Evolutionary conservation across 2,329 filamentous ascomycete genomes (phyloP).

Genomic region (Aspergillus pseudoterreus): DNA sequence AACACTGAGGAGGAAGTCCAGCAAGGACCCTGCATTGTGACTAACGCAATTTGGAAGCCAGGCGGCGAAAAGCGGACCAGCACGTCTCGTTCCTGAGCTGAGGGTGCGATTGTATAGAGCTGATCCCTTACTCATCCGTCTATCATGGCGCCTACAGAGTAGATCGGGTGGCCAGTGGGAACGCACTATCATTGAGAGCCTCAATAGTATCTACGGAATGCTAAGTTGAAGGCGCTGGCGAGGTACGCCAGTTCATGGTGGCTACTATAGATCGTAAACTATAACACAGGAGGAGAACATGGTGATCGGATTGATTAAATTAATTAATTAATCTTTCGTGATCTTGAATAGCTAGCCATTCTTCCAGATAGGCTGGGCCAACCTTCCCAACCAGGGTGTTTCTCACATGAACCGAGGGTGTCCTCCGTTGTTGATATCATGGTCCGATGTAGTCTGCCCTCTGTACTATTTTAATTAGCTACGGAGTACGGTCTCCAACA

Average conservation of each 20-base stretch:
- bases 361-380: neutral
- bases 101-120: neutral
- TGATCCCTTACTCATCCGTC: neutral
- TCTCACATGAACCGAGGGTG: slow-evolving; percentile 11
- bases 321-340: neutral
- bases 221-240: neutral
- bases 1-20: too few relatives aligned
- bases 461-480: slow-evolving; percentile 5
- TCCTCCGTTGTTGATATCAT: neutral
- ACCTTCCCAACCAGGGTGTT: neutral
- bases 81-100: neutral
- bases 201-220: neutral
- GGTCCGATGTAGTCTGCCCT: neutral
- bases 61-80: neutral
- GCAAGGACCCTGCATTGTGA: slow-evolving; percentile 4
- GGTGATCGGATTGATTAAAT: neutral
- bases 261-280: neutral
- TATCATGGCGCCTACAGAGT: neutral
- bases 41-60: slow-evolving; percentile 5
- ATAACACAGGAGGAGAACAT: neutral
- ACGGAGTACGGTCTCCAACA: neutral
- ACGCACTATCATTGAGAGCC: neutral
- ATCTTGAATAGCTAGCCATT: too few relatives aligned
- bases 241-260: neutral
- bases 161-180: neutral